Percentiles rank a stretch among this genome's conserved stretches.
These are phyloP conservation scores for Corynespora cassiicola DNA, from an alignment of 2,329 filamentous ascomycete genomes.

Conservation along the genomic window DNA sequence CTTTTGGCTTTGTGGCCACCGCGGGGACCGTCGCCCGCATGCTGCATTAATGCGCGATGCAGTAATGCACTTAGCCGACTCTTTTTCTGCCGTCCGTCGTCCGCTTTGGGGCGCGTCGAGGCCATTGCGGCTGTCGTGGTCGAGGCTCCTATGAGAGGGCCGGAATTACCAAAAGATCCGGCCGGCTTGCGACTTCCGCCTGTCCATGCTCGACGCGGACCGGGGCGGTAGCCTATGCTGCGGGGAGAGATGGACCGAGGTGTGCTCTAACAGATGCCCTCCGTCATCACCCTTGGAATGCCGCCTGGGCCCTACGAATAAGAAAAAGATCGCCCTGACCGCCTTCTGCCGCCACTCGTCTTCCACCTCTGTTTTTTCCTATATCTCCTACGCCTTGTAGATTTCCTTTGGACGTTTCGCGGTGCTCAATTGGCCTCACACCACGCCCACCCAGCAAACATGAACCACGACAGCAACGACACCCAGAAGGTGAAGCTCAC, in stretches of 20 bases:
- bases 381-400: slow-evolving; percentile 1
- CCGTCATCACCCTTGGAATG: slow-evolving; percentile 40
- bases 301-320: slow-evolving; percentile 35
- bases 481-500: slow-evolving; percentile 53
- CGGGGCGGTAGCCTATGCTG: slow-evolving; percentile 22
- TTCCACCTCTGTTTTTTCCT: slow-evolving; percentile 6
- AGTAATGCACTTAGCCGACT: no score
- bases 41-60: no score
- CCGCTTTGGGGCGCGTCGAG: no score
- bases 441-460: slow-evolving; percentile 30
- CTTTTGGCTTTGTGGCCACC: no score
- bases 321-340: slow-evolving; percentile 10
- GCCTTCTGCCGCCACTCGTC: slow-evolving; percentile 11
- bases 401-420: no score
- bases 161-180: slow-evolving; percentile 9
- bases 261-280: slow-evolving; percentile 16
- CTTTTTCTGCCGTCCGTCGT: no score
- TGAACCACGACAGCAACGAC: slow-evolving; percentile 53
- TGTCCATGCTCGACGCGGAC: slow-evolving; percentile 4
- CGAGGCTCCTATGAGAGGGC: slow-evolving; percentile 1
- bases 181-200: slow-evolving; percentile 20
- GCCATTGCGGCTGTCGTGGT: slow-evolving; percentile 12
- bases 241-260: slow-evolving; percentile 40
- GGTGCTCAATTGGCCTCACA: slow-evolving; percentile 7
- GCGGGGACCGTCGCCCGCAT: no score